Conservation (phyloP, 2,329 filamentous ascomycete genomes). For the Cordyceps cicadae region DNA sequence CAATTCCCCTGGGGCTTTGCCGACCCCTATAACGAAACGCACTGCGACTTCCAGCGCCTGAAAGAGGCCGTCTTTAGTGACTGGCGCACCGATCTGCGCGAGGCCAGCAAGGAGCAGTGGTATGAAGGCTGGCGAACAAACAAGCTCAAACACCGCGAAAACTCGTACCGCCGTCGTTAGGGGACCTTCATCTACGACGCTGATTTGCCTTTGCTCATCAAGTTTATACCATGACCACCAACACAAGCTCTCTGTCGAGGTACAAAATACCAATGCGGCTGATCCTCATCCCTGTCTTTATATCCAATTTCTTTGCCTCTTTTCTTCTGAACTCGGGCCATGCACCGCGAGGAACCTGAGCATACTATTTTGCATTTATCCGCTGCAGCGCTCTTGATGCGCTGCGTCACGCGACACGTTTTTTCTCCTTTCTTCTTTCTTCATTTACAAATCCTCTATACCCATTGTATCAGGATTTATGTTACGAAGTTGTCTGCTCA, state of each 20-base stretch:
- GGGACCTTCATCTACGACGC: constrained; percentile 11
- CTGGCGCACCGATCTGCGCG: constrained; percentile 84
- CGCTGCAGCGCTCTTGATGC: not conserved
- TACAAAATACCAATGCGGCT: constrained; percentile 7
- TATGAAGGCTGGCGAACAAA: constrained; percentile 91
- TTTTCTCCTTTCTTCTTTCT: constrained; percentile 10
- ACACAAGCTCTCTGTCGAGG: not conserved
- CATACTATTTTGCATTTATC: constrained; percentile 6
- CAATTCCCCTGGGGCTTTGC: constrained; percentile 96
- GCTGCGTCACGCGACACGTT: not conserved
- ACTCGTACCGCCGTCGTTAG: constrained; percentile 29
- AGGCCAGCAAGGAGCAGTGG: constrained; percentile 85
- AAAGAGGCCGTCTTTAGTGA: constrained; percentile 90
- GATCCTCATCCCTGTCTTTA: not conserved
- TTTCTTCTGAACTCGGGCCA: not conserved
- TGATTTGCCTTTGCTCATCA: constrained; percentile 10
- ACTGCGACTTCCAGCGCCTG: constrained; percentile 88
- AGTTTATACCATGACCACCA: constrained; percentile 4
- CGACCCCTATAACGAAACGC: constrained; percentile 79
- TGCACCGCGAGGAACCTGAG: not conserved
- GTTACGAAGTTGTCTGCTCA: not conserved
- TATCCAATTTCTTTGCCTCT: not conserved
- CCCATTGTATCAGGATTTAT: constrained; percentile 8
- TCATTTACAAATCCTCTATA: constrained; percentile 5
- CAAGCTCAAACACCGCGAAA: constrained; percentile 49